These are phyloP conservation scores for Talaromyces sp. DNA, from an alignment of 2,329 filamentous ascomycete species.

Conservation along the genomic window DNA sequence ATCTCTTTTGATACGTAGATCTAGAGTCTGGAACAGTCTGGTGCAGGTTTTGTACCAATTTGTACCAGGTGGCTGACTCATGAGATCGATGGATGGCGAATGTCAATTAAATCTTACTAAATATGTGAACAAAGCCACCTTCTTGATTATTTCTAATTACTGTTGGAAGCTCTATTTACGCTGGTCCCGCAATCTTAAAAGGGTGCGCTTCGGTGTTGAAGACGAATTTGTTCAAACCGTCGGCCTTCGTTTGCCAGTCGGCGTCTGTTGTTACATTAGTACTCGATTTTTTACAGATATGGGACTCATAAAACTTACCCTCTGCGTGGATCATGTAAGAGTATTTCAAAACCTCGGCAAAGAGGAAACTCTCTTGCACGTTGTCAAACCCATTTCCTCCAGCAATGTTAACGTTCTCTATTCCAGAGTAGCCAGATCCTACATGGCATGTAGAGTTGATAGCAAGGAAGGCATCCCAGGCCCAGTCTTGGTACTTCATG, in stretches of 20 bases:
- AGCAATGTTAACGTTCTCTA: constrained; percentile 62
- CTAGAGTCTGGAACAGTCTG: too few species aligned
- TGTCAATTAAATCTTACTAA: background rate
- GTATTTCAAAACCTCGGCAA: constrained; percentile 86
- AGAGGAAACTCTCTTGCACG: constrained; percentile 82
- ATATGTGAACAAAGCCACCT: background rate
- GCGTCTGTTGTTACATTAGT: constrained; percentile 46
- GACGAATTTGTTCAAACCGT: constrained; percentile 53
- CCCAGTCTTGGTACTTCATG: constrained; percentile 70
- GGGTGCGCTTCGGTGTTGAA: constrained; percentile 67
- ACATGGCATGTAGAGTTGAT: constrained; percentile 63
- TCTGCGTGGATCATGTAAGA: constrained; percentile 65
- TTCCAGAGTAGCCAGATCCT: constrained; percentile 63
- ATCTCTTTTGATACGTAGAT: too few species aligned
- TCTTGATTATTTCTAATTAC: background rate
- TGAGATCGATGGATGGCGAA: too few species aligned
- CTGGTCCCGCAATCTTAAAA: constrained; percentile 31
- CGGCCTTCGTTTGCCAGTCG: constrained; percentile 55
- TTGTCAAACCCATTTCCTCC: constrained; percentile 62
- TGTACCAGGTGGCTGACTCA: too few species aligned
- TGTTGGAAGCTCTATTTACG: background rate
- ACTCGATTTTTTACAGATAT: background rate
- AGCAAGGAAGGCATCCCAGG: constrained; percentile 71
- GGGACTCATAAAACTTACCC: constrained; percentile 23
- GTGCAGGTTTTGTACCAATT: too few species aligned